Conservation (phyloP, 352 stramenopile species). For the Elongisporangium prolatum region DNA sequence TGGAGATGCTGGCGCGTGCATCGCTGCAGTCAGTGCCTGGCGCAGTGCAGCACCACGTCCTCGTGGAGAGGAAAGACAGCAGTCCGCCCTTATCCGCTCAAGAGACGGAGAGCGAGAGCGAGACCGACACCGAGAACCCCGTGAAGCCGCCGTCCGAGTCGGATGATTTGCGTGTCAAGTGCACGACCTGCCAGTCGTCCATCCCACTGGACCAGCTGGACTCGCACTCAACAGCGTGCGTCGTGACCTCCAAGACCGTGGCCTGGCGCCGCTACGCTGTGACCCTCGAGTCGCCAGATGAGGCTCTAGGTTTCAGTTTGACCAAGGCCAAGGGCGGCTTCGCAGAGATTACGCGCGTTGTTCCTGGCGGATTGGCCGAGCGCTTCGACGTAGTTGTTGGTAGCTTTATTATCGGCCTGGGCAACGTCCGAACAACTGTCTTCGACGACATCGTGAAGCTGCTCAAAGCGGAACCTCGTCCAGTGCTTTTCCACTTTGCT, state of each 20-base stretch:
- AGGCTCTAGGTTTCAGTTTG: conserved; percentile 65
- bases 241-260: conserved; percentile 25
- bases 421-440: conserved; percentile 43
- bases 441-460: conserved; percentile 74
- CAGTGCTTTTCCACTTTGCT: conserved; percentile 66
- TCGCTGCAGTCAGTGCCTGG: conserved; percentile 4
- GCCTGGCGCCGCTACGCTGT: conserved; percentile 66
- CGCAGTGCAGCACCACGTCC: neutral
- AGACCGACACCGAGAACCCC: neutral
- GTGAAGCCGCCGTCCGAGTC: conserved; percentile 3
- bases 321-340: conserved; percentile 61
- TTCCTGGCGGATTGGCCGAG: conserved; percentile 50
- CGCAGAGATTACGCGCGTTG: conserved; percentile 68
- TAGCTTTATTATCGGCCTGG: conserved; percentile 70
- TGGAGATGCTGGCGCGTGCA: conserved; percentile 24
- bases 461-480: conserved; percentile 40
- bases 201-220: conserved; percentile 49
- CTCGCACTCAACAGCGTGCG: conserved; percentile 55
- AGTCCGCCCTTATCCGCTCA: conserved; percentile 2
- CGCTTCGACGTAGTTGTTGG: conserved; percentile 56
- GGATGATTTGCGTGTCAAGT: conserved; percentile 36
- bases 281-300: conserved; percentile 30
- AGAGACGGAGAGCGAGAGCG: conserved; percentile 2
- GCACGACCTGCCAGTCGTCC: conserved; percentile 54
- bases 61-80: neutral